Base-by-base conservation (phyloP, 768 basidiomycete genomes). In the Dentipellis sp. region DNA sequence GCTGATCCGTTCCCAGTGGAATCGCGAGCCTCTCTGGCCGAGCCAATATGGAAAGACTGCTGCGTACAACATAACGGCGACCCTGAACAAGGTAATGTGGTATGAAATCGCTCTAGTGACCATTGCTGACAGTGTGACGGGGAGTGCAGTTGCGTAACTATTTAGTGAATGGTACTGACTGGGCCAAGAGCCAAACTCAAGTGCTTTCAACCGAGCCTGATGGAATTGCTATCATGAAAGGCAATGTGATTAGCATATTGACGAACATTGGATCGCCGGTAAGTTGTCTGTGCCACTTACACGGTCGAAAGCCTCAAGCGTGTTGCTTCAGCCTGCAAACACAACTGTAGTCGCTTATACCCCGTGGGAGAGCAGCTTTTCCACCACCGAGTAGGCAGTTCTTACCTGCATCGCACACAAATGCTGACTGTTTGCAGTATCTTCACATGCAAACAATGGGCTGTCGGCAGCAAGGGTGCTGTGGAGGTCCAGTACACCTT, bases 181-280 rank as follows among this genome's bases (percentile, higher is more conserved):
- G 85, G 84, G 64, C 76, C 4, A 73, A 74, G 42, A 74, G 79
- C 57, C 68, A 73, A 38, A 74, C 77, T 29, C 65, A 80, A 56
- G 75, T 88, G 14, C 67, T 88, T 21, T 74, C 78, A 6, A 63
- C 72, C 14, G 77, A 76, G 40, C 63, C 71, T 10, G 66, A 78
- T 57, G 80, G 80, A 29, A 68, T 89, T n/a, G 82, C 78, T 16
- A 69, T 89, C 58, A 75, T 78, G 71, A 88, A 86, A 63, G 86
- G 84, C 11, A 64, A 73, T 17, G 77, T 86, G 10, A 71, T 87
- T 50, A 75, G 80, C 11, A 68, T 89, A 40, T 59, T 84, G 59
- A 89, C 85, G 21, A 87, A 84, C 68, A 80, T 88, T 58, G 88
- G 86, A 35, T 86, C 85, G 54, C 84, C 86, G 19, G 86, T 87